Evolutionary conservation across 345 rosid species (phyloP), one percentile per base, ranked within the genome.

Genomic region (Nephelium lappaceum): DNA sequence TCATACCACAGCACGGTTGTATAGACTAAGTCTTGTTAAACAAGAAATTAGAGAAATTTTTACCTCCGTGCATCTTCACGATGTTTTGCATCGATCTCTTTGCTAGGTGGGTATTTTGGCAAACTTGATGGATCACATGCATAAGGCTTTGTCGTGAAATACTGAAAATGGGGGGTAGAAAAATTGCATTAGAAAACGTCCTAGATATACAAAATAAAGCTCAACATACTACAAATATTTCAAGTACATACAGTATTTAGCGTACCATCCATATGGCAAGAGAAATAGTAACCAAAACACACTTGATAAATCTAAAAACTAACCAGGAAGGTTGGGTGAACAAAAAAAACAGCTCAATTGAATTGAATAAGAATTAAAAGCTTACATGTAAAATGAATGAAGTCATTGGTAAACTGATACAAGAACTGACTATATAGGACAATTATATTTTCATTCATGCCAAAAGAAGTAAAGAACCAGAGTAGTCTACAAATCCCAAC

Each of bases 61-160:
- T 23, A 95, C 99, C 98, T 89, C 81, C 76, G 81, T 77, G 91
- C 86, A 67, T 89, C 98, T 76, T 91, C 94, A 18, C 93, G 94
- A 80, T 87, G 78, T 86, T 94, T 96, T 58, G 97, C 94, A 73
- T 96, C 98, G 61, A 96, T 91, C 88, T 92, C 99, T 87, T 96
- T 96, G 89, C 91, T 85, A 41, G 99, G 98, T 23, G 98, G 97
- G 79, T 92, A 96, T 67, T 83, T 69, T 21, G 99, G 99, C 86
- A 96, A 86, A 86, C 91, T 93, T 82, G 98, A 92, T 45, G 98
- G 95, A 78, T 96, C 97, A 86, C 97, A 94, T 67, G 99, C 93
- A 76, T 90, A 88, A 81, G 99, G 99, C 82, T 87, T 87, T 71
- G 90, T 79, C 31, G 85, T 85, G 82, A 96, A 94, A 89, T 94